Base-by-base conservation (phyloP, 371 early-diverging fungal species). In the Nosema muscidifuracis region DNA sequence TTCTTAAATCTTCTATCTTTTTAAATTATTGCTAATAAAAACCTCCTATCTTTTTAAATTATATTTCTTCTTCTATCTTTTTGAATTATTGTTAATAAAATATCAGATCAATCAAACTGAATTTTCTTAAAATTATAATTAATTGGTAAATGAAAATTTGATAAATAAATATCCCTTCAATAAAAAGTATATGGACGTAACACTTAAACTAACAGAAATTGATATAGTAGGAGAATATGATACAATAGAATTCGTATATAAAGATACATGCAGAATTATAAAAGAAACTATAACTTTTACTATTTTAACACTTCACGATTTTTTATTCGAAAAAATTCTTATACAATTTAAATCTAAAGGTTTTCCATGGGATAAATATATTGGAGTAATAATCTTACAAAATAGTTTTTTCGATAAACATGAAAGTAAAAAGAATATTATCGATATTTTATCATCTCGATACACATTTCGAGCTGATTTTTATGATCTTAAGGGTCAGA, bases 211-310 rank as follows among this genome's bases (percentile, higher is more conserved):
- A 26, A 53, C 2, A 53, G 24, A 53, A 24, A 53, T 53, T 2
- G 22, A 20, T 15, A 26, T 20, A 2, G 2, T 6, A 53, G 7
- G 4, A 12, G 24, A 28, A 6, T 20, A 24, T 24, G 55, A 53
- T 53, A 53, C 22, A 53, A 20, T 53, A 53, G 55, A 53, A 53
- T 53, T 53, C 16, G 28, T 53, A 7, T 53, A 53, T 16, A 53
- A 53, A 53, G 18, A 53, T 16, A 24, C 22, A 15, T 26, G 22
- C 4, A 15, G 3, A 53, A 12, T 26, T 26, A 26, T 53, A 53
- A 26, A 53, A 26, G 28, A 53, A 24, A 6, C 24, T 7, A 6
- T 53, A 7, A 26, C 26, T 53, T 53, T 53, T 53, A 24, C 22
- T 24, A 26, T 53, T 26, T 20, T 16, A 26, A 53, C 22, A 3